Evolutionary conservation across 2,329 filamentous ascomycete species (phyloP), one percentile per base, ranked within the genome.

Genomic region (Fusarium illudens): DNA sequence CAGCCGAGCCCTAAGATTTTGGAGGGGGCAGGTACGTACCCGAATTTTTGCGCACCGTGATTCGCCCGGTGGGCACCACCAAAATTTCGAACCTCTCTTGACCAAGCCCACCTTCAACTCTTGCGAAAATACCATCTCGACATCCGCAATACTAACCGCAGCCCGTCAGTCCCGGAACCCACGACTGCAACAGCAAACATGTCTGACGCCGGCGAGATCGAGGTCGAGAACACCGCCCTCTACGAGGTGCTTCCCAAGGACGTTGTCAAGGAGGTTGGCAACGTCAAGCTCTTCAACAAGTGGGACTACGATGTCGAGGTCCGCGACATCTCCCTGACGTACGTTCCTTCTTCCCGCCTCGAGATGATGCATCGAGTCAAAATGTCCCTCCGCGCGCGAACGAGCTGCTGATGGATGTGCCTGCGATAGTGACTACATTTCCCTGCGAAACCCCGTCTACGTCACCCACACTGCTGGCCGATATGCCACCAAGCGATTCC

Each of bases 301-400:
- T 97, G 94, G 85, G 84, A 85, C 86, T 99, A 98, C 86, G 96
- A 98, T 90, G 95, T 99, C 81, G 96, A 99, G 89, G 96, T 99
- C 85, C 91, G 95, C 84, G 96, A 99, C 84, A 98, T 99, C 87
- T 99, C 96, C 79, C 89, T 99, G 87, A 98, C 95, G 96, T 99
- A 96, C 76, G 80, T 81, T 69, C 65, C 55, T 20, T 25, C n/a
- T 11, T 51, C 54, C 51, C 58, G 48, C 19, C 19, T 51, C 25
- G 52, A 37, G 34, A 58, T 49, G 62, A 54, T 46, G 66, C 58
- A 60, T 50, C 53, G 30, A 22, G 13, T 20, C 52, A 60, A 44
- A 63, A 72, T 59, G 20, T n/a, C 51, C 62, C 25, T 62, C 60
- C 46, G 60, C 39, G 56, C 39, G 37, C 51, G 46, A 66, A 68